Conservation (phyloP, 2,329 filamentous ascomycete species). For the Xylariaceae sp. region DNA sequence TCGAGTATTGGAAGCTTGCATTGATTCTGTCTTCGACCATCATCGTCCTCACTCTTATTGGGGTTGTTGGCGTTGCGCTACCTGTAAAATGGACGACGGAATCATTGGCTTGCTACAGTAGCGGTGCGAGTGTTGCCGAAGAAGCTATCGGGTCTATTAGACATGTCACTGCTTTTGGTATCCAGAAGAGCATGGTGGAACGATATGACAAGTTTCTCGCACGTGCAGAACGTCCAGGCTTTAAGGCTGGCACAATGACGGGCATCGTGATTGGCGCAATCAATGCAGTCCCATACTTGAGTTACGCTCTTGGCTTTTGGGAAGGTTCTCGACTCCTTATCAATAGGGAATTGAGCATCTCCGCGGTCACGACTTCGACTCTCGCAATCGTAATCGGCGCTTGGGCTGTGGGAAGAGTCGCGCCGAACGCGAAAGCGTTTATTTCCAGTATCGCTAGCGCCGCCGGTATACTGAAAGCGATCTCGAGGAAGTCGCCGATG, state of each 20-base stretch:
- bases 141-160: background rate
- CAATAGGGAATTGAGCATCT: background rate
- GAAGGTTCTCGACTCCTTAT: constrained; percentile 9
- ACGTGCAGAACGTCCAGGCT: background rate
- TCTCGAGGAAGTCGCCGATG: background rate
- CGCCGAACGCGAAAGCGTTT: constrained; percentile 48
- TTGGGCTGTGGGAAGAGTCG: constrained; percentile 10
- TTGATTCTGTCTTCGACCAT: constrained; percentile 51
- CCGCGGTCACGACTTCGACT: constrained; percentile 59
- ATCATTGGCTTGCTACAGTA: background rate
- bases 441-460: constrained; percentile 42
- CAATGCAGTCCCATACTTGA: background rate
- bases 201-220: background rate
- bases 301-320: constrained; percentile 16
- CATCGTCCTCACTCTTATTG: constrained; percentile 20
- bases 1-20: constrained; percentile 54
- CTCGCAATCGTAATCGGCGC: constrained; percentile 61
- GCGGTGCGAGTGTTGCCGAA: background rate
- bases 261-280: constrained; percentile 7
- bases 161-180: background rate
- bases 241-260: too few species aligned
- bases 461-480: constrained; percentile 15
- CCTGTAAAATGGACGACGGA: background rate
- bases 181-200: background rate
- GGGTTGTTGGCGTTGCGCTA: background rate